These are phyloP conservation scores for Komagataella populi DNA, from an alignment of 805 yeast genomes.

Conservation along the genomic window DNA sequence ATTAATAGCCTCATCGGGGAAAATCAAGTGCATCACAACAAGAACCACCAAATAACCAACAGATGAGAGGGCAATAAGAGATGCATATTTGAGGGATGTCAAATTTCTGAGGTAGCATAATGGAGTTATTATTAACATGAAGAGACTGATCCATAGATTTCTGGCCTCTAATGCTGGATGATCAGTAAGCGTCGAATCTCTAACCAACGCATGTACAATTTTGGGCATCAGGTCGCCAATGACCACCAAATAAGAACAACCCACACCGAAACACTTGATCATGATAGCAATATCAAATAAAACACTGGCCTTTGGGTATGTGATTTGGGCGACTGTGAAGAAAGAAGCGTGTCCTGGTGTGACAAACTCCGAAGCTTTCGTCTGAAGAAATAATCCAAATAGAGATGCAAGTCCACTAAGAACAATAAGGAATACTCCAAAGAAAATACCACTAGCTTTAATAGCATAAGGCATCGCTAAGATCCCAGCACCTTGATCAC, in stretches of 20 bases:
- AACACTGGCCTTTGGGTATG: constrained; percentile 47
- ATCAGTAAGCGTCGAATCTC: constrained; percentile 6
- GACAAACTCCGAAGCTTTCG: constrained; percentile 39
- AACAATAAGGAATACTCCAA: constrained; percentile 25
- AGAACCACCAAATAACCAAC: constrained; percentile 65
- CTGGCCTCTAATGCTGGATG: constrained; percentile 22
- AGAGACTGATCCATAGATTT: constrained; percentile 46
- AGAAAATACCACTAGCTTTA: constrained; percentile 29
- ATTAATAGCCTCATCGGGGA: constrained; percentile 39
- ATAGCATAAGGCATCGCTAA: constrained; percentile 63
- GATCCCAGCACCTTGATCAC: constrained; percentile 41
- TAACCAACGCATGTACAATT: constrained; percentile 21
- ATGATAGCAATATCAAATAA: constrained; percentile 59
- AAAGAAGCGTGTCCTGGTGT: constrained; percentile 52
- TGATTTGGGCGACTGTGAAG: constrained; percentile 44
- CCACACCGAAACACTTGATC: constrained; percentile 60
- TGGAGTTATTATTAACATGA: constrained; percentile 43
- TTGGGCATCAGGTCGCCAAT: constrained; percentile 62
- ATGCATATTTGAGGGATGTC: constrained; percentile 77
- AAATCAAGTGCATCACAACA: constrained; percentile 50
- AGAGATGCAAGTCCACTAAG: constrained; percentile 34
- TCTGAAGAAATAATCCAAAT: constrained; percentile 51
- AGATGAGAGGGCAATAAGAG: constrained; percentile 69
- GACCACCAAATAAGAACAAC: constrained; percentile 53
- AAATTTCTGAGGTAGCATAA: constrained; percentile 62